Evolutionary conservation across 108 stramenopile species (phyloP).

Genomic region (Fragilaria crotonensis): DNA sequence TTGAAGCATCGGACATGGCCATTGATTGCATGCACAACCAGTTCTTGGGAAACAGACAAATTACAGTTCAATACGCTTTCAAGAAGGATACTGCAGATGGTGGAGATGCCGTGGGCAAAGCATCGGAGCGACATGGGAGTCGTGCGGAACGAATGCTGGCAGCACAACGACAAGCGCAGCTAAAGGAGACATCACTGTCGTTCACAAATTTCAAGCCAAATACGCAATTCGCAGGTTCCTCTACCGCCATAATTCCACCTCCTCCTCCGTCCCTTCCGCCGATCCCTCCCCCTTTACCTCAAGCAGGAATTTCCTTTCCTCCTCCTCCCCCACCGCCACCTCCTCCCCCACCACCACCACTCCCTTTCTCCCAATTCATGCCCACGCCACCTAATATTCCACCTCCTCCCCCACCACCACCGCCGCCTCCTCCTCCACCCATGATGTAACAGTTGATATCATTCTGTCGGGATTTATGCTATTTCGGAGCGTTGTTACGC

Average conservation of each 20-base stretch:
- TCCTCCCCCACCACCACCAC: background rate
- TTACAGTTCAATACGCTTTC: slow-evolving; percentile 95
- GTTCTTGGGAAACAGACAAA: slow-evolving; percentile 92
- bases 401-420: slow-evolving; percentile 32
- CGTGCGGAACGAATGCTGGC: slow-evolving; percentile 97
- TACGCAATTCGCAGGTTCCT: slow-evolving; percentile 13
- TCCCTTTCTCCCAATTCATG: slow-evolving; percentile 9
- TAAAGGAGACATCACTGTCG: too few species aligned
- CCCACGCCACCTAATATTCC: background rate
- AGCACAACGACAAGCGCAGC: slow-evolving; percentile 43
- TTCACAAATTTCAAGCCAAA: slow-evolving; percentile 18
- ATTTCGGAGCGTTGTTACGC: too few species aligned
- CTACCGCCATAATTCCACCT: slow-evolving; percentile 12
- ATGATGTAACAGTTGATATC: too few species aligned
- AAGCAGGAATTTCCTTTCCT: background rate
- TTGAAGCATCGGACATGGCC: slow-evolving; percentile 93
- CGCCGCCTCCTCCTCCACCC: slow-evolving; percentile 11
- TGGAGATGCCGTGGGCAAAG: slow-evolving; percentile 32
- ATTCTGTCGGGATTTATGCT: too few species aligned
- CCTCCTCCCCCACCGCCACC: slow-evolving; percentile 16
- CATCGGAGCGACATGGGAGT: slow-evolving; percentile 91
- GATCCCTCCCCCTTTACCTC: background rate
- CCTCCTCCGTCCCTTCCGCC: slow-evolving; percentile 3
- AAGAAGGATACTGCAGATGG: slow-evolving; percentile 75
- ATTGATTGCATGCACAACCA: slow-evolving; percentile 99